Conservation (phyloP, 106 monocot species). For the Dioscorea zingiberensis region DNA sequence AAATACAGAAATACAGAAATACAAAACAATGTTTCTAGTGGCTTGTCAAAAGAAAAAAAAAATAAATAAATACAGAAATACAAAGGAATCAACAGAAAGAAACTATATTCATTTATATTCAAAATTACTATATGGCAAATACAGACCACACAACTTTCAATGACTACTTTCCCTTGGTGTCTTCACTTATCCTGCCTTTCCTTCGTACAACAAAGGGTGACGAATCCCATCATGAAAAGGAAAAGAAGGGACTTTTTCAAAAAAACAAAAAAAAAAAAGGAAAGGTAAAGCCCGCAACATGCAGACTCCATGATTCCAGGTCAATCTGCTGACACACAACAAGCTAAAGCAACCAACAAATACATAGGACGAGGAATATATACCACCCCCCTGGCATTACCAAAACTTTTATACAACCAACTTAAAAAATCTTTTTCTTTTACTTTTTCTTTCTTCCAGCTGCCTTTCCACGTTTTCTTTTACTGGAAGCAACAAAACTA, state of each 20-base stretch:
- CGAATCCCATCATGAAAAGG: slow-evolving; percentile 6
- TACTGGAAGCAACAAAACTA: too few relatives aligned
- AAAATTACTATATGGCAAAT: background rate
- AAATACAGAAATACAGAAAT: too few relatives aligned
- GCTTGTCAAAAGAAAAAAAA: too few relatives aligned
- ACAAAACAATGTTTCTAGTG: too few relatives aligned
- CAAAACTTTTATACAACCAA: too few relatives aligned
- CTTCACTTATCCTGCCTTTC: slow-evolving; percentile 9
- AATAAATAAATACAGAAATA: too few relatives aligned
- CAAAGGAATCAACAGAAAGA: too few relatives aligned
- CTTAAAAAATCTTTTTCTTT: too few relatives aligned
- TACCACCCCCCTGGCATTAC: slow-evolving; percentile 12
- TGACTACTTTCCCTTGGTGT: slow-evolving; percentile 5
- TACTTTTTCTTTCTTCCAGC: too few relatives aligned
- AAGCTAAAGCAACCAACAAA: slow-evolving; percentile 16
- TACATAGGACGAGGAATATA: background rate
- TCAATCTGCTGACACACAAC: slow-evolving; percentile 45
- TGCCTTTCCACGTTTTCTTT: too few relatives aligned
- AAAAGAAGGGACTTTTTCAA: too few relatives aligned
- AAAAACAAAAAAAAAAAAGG: too few relatives aligned
- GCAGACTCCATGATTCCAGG: slow-evolving; percentile 34
- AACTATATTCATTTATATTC: slow-evolving; percentile 6
- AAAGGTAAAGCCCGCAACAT: slow-evolving; percentile 29
- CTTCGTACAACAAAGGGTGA: slow-evolving; percentile 9
- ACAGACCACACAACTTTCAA: slow-evolving; percentile 7